These are phyloP conservation scores for Phytophthora cactorum DNA, from an alignment of 352 stramenopile species.

Conservation along the genomic window DNA sequence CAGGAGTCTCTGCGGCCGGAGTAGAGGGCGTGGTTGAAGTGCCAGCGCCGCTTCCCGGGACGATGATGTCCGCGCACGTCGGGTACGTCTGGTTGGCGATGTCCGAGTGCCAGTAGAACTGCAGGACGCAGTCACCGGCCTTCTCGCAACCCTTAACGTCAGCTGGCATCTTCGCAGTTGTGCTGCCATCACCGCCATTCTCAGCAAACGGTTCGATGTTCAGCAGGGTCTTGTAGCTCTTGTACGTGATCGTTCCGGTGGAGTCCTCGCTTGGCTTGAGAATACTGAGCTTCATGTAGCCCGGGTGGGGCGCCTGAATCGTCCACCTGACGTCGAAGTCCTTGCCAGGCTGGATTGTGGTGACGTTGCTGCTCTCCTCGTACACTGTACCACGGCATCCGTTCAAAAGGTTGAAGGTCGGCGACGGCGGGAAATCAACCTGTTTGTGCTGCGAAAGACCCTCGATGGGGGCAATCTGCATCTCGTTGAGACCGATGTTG, in stretches of 20 bases:
- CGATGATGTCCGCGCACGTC: conserved; percentile 45
- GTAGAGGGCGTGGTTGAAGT: not conserved
- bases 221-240: conserved; percentile 39
- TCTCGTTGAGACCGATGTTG: conserved; percentile 37
- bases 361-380: conserved; percentile 39
- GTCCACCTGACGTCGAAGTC: conserved; percentile 44
- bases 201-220: conserved; percentile 51
- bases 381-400: conserved; percentile 46
- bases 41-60: conserved; percentile 28
- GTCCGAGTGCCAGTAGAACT: conserved; percentile 51
- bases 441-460: conserved; percentile 37
- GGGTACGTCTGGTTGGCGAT: conserved; percentile 47
- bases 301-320: conserved; percentile 63
- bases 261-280: conserved; percentile 51
- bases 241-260: conserved; percentile 54
- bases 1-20: conserved; percentile 1
- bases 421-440: conserved; percentile 30
- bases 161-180: conserved; percentile 44
- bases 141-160: conserved; percentile 44
- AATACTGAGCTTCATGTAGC: conserved; percentile 56
- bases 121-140: conserved; percentile 41
- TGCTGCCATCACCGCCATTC: conserved; percentile 33
- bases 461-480: conserved; percentile 42
- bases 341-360: conserved; percentile 28
- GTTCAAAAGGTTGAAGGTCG: conserved; percentile 46